Percentiles rank a stretch among this genome's conserved stretches.
phyloP scores from a whole-genome alignment of 441 rosid genomes.

The Kokia cookei region DNA sequence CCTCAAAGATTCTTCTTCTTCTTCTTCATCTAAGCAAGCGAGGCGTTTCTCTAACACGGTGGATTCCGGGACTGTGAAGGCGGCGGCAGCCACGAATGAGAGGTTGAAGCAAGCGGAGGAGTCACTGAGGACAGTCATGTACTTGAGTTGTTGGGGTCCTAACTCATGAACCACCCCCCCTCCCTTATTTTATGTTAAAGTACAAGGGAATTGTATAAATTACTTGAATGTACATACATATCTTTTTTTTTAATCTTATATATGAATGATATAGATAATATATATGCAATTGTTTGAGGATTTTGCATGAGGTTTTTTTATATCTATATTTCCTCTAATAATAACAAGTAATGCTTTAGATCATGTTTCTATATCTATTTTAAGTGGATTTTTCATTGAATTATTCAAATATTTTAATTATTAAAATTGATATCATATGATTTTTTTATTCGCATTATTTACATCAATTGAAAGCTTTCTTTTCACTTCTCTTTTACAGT shows the following conservation, averaged over 20 bases:
- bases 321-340: not conserved
- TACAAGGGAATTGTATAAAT: not conserved
- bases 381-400: not conserved
- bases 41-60: slow-evolving; percentile 33
- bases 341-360: not conserved
- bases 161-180: slow-evolving; percentile 1
- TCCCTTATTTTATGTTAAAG: too few species aligned
- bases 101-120: slow-evolving; percentile 59
- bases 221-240: not conserved
- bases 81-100: slow-evolving; percentile 31
- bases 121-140: slow-evolving; percentile 70
- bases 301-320: too few species aligned
- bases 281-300: not conserved
- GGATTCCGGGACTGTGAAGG: slow-evolving; percentile 28
- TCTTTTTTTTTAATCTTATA: not conserved
- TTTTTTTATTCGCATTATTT: too few species aligned
- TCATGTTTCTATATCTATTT: not conserved
- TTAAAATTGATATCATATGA: too few species aligned
- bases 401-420: too few species aligned
- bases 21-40: slow-evolving; percentile 41
- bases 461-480: too few species aligned
- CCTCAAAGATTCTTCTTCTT: slow-evolving; percentile 30
- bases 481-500: too few species aligned
- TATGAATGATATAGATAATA: not conserved
- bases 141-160: slow-evolving; percentile 81